Base-by-base conservation (phyloP, 2,329 filamentous ascomycete species). In the Diaporthe helianthi region DNA sequence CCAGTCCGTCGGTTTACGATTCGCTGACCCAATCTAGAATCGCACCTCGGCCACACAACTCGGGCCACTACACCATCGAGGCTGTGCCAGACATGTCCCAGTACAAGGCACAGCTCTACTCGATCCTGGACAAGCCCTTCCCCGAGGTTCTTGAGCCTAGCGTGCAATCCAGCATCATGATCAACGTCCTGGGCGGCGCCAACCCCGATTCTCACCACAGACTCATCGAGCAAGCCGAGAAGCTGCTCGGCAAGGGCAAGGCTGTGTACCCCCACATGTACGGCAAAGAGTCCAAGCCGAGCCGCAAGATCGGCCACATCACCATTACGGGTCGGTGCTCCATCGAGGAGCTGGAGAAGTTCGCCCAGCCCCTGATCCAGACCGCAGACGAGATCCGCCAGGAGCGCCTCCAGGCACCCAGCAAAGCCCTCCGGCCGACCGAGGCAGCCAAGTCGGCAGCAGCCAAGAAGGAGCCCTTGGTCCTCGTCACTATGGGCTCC, bases 51-150 rank as follows among this genome's bases (percentile, higher is more conserved):
- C 83, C 84, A 69, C 94, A 98, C 81, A 98, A 98, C 82, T 97
- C 93, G 0, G 96, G 96, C 0, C 96, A 98, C 80, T 95, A 94
- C 81, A 97, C 93, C 3, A 98, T 98, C 73, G 95, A 99, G 82
- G 93, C 93, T 4, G 93, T 96, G 60, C 90, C 90, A 0, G 88
- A 95, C 71, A 85, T 90, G 82, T 97, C 94, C 0, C 96, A 99
- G 80, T 99, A 93, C 80, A 93, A 96, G 78, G 92, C 93, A 2
- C 94, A 99, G 77, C 87, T 98, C 12, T 89, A 91, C 70, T 90
- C 95, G 1, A 95, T 99, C 72, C 87, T 97, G 46, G 93, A 84
- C 69, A 80, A 83, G 12, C 77, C 72, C 71, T 84, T 91, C 24
- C 87, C 86, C 1, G 84, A 81, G 49, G 80, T 84, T 44, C 82